phyloP scores from a whole-genome alignment of 345 rosid species.

The Murraya koenigii region DNA sequence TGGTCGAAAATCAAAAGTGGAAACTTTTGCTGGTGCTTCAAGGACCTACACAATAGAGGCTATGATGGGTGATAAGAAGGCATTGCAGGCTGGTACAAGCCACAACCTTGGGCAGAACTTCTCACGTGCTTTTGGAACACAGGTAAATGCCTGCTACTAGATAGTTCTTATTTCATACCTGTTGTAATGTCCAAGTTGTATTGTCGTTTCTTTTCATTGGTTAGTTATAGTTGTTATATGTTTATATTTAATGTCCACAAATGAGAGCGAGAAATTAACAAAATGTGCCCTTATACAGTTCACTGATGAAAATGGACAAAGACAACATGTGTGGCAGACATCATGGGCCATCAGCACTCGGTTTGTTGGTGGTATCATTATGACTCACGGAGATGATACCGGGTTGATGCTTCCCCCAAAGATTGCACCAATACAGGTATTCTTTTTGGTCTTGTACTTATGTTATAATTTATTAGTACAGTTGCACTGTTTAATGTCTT shows the following conservation, averaged over 20 bases:
- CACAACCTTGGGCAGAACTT: slow-evolving; percentile 95
- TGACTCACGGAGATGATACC: slow-evolving; percentile 96
- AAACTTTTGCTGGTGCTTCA: slow-evolving; percentile 92
- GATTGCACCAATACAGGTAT: slow-evolving; percentile 85
- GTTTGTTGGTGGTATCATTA: slow-evolving; percentile 93
- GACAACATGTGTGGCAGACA: slow-evolving; percentile 98
- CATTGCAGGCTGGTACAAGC: slow-evolving; percentile 93
- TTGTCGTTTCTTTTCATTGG: neutral
- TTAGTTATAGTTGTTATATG: neutral
- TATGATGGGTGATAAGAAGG: slow-evolving; percentile 99
- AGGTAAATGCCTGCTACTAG: slow-evolving; percentile 35
- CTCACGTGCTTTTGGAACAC: slow-evolving; percentile 85
- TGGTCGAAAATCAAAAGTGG: slow-evolving; percentile 83
- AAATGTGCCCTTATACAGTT: slow-evolving; percentile 48
- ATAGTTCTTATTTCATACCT: neutral
- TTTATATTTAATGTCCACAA: neutral
- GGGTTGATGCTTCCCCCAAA: slow-evolving; percentile 94
- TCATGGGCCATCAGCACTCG: slow-evolving; percentile 98
- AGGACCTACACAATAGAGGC: slow-evolving; percentile 94
- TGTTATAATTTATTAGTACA: neutral
- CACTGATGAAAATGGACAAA: slow-evolving; percentile 82
- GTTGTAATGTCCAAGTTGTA: neutral
- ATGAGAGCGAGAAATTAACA: neutral
- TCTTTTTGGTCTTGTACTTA: neutral
- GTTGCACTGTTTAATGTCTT: neutral